A percentile compares a stretch with the other conserved stretches of the same genome.
Evolutionary conservation across 179 eudicot genomes (phyloP).

Genomic region (Beta lomatogona): DNA sequence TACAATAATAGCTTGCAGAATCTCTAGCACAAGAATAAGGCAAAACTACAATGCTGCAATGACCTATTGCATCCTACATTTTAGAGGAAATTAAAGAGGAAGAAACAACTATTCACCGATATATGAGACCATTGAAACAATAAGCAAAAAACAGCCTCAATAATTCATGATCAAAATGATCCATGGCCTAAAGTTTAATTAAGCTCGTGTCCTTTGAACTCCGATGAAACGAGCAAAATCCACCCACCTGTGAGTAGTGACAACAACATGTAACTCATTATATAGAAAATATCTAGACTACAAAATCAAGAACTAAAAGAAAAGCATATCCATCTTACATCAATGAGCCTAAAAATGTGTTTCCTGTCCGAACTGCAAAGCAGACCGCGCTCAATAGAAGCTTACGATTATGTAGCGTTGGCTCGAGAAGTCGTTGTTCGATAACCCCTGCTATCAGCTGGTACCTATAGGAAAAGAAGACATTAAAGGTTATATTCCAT

Average conservation of each 20-base stretch:
- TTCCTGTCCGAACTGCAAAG: conserved; percentile 87
- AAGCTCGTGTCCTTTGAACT: conserved; percentile 65
- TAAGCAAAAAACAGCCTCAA: conserved; percentile 20
- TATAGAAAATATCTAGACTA: neutral
- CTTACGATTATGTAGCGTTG: conserved; percentile 77
- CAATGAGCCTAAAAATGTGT: conserved; percentile 87
- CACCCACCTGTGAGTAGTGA: conserved; percentile 68
- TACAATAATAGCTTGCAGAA: conserved; percentile 9
- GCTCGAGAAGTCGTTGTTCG: conserved; percentile 82
- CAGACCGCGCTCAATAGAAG: conserved; percentile 68
- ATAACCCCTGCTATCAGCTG: conserved; percentile 85
- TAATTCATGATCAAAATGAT: conserved; percentile 11
- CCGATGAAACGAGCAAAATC: conserved; percentile 96
- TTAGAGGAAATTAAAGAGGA: neutral
- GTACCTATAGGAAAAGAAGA: conserved; percentile 47
- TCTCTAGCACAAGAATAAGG: neutral
- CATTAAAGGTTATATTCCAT: neutral
- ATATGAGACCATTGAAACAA: neutral
- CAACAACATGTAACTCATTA: neutral
- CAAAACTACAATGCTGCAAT: neutral
- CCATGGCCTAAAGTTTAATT: conserved; percentile 13
- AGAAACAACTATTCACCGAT: neutral
- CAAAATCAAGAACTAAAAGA: neutral
- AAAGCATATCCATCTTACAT: conserved; percentile 45
- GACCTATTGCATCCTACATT: conserved; percentile 17